Evolutionary conservation across 192 early-diverging fungal species (phyloP), one percentile per base, ranked within the genome.

Genomic region (Paraglomus brasilianum): DNA sequence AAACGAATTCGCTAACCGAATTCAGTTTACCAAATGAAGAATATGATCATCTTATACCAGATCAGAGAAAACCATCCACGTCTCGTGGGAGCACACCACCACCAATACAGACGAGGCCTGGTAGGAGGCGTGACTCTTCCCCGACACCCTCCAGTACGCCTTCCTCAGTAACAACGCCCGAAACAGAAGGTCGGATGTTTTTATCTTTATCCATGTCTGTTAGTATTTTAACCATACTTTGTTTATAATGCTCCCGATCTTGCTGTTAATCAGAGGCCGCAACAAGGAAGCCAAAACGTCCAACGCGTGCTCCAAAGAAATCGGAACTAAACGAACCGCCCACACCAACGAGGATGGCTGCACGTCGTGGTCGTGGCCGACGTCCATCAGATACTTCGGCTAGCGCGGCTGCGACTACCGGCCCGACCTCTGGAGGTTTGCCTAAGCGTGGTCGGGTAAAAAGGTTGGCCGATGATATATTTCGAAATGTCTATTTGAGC

Each of bases 1-100:
- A 69, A 11, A 69, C 74, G 30, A 49, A 57, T 6, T 8, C 52
- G 53, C 44, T n/a, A 59, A 46, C 11, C 39, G 80, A 82, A 67
- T 82, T 82, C 21, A 75, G 62, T 40, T 59, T 82, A 60, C 80
- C 80, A 5, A 61, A 72, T 48, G 80, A 82, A 24, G 78, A 77
- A 6, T 80, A 77, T 63, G 76, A 82, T 19, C 72, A 82, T 39
- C 65, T 81, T 14, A 81, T 81, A 24, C 69, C 74, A 49, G 77
- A 81, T 22, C 68, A 78, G 57, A 75, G 78, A n/a, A 78, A 79
- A 65, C 75, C 79, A 21, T 64, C 72, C 4, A 75, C 75, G 17
- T 53, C 57, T n/a, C 17, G 40, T 38, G 43, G 55, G 15, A 74
- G 56, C 19, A 68, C 69, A 36, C 61, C 70, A 39, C 46, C 69